phyloP scores from a whole-genome alignment of 73 alveolate species.

The Effrenium voratum region DNA sequence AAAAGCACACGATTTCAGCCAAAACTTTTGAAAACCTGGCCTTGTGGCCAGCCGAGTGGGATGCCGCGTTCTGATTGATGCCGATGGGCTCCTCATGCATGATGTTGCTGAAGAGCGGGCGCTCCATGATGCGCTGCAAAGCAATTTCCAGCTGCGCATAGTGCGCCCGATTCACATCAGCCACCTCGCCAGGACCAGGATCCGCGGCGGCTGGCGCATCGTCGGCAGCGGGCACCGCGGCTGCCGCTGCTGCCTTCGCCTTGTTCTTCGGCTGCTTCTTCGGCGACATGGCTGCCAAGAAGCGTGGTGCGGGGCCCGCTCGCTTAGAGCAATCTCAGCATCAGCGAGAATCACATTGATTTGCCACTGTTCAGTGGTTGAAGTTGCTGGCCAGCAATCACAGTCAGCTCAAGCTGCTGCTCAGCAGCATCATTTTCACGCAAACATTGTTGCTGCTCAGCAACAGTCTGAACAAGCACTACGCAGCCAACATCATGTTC shows the following conservation, averaged over 20 bases:
- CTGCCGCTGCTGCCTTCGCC: background rate
- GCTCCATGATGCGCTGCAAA: background rate
- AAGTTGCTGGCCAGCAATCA: too few species aligned
- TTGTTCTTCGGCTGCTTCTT: too few species aligned
- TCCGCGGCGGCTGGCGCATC: background rate
- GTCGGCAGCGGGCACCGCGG: background rate
- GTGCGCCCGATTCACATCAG: background rate
- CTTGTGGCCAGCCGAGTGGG: background rate
- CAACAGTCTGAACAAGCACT: too few species aligned
- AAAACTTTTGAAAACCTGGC: background rate
- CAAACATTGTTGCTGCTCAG: too few species aligned
- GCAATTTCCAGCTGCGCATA: background rate
- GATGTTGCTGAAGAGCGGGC: background rate
- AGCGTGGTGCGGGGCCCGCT: too few species aligned
- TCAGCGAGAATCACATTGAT: too few species aligned
- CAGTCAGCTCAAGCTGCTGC: too few species aligned
- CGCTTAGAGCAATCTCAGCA: too few species aligned
- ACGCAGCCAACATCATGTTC: too few species aligned
- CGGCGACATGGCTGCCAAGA: background rate
- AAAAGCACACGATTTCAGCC: background rate
- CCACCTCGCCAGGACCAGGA: background rate
- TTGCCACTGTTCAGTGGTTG: too few species aligned
- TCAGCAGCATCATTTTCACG: too few species aligned
- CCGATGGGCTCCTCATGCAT: background rate
- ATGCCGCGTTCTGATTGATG: background rate